These are phyloP conservation scores for Saccharomycopsis vini DNA, from an alignment of 805 yeast genomes.

Conservation along the genomic window DNA sequence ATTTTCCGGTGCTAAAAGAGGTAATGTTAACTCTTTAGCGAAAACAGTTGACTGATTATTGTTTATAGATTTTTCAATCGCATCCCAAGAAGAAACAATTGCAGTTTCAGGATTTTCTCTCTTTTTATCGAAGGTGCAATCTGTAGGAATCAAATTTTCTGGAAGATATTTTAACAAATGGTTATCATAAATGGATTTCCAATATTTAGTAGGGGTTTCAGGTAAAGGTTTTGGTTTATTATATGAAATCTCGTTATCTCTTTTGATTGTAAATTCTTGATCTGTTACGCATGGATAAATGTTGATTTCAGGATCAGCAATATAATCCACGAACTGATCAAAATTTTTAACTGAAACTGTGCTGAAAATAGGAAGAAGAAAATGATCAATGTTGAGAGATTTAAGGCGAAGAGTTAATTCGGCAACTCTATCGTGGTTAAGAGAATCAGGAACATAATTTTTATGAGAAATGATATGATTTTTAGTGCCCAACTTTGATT, in stretches of 20 bases:
- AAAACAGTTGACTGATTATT: no score
- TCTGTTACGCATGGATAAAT: slow-evolving; percentile 22
- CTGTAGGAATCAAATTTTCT: no score
- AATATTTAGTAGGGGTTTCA: background rate
- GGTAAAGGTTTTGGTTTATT: background rate
- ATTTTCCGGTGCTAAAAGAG: no score
- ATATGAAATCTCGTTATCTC: background rate
- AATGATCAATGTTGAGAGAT: slow-evolving; percentile 36
- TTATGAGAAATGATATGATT: slow-evolving; percentile 71
- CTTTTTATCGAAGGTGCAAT: no score
- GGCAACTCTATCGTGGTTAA: slow-evolving; percentile 51
- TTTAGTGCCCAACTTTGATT: slow-evolving; percentile 36
- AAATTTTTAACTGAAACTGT: background rate
- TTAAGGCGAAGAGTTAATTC: slow-evolving; percentile 47
- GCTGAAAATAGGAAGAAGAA: slow-evolving; percentile 29
- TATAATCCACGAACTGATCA: no score
- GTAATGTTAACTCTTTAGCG: no score
- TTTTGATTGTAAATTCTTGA: slow-evolving; percentile 1
- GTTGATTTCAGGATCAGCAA: no score
- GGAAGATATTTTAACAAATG: no score
- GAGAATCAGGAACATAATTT: slow-evolving; percentile 47
- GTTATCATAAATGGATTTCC: no score
- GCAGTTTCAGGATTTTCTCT: no score
- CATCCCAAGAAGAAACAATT: no score
- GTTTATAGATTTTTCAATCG: no score